These are phyloP conservation scores for Alternaria sp. DNA, from an alignment of 2,329 filamentous ascomycete genomes.

Conservation along the genomic window DNA sequence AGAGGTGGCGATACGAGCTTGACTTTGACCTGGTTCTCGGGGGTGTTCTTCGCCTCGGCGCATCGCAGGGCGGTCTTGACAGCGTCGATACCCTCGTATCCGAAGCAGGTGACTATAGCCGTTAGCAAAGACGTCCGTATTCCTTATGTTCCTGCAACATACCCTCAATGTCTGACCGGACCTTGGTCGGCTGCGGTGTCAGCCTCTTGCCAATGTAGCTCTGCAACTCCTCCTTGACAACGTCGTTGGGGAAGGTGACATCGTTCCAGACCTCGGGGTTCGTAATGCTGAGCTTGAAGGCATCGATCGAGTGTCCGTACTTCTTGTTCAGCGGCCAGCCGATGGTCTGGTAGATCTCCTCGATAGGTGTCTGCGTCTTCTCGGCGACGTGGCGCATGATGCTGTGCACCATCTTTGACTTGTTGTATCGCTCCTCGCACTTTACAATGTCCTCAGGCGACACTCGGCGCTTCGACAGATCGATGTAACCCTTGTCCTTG, in stretches of 20 bases:
- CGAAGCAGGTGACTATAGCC: conserved; percentile 55
- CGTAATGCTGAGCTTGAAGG: conserved; percentile 98
- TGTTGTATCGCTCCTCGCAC: conserved; percentile 99
- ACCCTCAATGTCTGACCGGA: conserved; percentile 90
- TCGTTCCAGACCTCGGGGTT: conserved; percentile 97
- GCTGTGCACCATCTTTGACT: conserved; percentile 98
- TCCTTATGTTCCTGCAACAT: conserved; percentile 69
- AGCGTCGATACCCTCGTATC: conserved; percentile 97
- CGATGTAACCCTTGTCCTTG: conserved; percentile 99
- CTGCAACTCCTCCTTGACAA: conserved; percentile 87
- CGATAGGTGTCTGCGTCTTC: conserved; percentile 93
- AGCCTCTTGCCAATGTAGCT: conserved; percentile 96
- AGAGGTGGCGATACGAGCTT: conserved; percentile 97
- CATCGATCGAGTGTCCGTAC: conserved; percentile 94
- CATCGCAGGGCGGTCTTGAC: conserved; percentile 91
- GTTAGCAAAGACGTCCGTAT: conserved; percentile 11
- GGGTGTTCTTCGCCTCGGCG: conserved; percentile 90
- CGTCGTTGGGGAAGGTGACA: conserved; percentile 83
- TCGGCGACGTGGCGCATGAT: conserved; percentile 99
- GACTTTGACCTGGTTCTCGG: conserved; percentile 95
- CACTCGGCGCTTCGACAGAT: conserved; percentile 97
- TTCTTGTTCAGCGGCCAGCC: conserved; percentile 98
- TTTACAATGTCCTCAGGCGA: conserved; percentile 97
- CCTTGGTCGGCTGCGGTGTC: conserved; percentile 98
- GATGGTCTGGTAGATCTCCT: conserved; percentile 91